These are phyloP conservation scores for Plasmodium reichenowi DNA, from an alignment of 169 alveolate genomes.

Conservation along the genomic window DNA sequence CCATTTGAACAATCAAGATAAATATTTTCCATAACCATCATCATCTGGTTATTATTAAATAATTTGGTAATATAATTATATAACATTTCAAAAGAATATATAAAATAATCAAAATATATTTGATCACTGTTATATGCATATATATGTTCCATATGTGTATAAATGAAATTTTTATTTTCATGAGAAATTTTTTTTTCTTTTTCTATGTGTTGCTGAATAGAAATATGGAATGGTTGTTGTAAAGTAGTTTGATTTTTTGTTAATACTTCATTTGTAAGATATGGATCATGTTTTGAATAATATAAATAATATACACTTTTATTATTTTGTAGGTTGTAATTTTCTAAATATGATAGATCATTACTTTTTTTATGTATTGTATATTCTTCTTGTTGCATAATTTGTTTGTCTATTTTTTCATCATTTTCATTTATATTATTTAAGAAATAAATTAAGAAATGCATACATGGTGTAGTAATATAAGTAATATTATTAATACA, in stretches of 20 bases:
- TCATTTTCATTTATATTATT: conserved; percentile 11
- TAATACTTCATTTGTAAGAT: neutral
- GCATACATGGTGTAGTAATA: conserved; percentile 75
- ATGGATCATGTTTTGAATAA: neutral
- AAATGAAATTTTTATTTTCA: neutral
- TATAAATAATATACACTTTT: neutral
- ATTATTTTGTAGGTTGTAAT: neutral
- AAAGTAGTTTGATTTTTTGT: neutral
- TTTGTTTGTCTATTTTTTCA: neutral
- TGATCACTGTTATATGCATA: conserved; percentile 41
- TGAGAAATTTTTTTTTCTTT: neutral
- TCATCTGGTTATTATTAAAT: neutral
- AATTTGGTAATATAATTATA: conserved; percentile 19
- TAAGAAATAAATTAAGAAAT: conserved; percentile 32
- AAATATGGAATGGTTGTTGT: too few relatives aligned
- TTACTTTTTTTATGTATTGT: conserved; percentile 8
- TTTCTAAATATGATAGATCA: conserved; percentile 21
- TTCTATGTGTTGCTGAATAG: too few relatives aligned
- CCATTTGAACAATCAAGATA: conserved; percentile 74
- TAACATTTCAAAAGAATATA: conserved; percentile 26
- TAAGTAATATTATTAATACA: conserved; percentile 73
- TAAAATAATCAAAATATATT: conserved; percentile 50
- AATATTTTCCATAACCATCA: conserved; percentile 26
- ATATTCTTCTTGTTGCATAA: neutral
- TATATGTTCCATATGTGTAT: neutral